Evolutionary conservation across 345 rosid species (phyloP).

Genomic region (Gossypium arboreum): DNA sequence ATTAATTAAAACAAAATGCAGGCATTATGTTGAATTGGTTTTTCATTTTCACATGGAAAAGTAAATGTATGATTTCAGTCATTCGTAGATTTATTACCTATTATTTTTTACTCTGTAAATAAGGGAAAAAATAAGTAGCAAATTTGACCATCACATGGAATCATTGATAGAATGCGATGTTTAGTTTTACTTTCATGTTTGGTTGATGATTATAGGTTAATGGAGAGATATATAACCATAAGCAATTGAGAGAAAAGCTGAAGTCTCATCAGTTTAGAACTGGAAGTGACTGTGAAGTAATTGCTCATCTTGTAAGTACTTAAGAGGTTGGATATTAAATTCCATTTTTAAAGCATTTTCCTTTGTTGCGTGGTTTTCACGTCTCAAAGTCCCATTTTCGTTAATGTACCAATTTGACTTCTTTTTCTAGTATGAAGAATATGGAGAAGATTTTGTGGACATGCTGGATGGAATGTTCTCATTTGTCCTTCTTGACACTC

Average conservation of each 20-base stretch:
- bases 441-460: slow-evolving; percentile 66
- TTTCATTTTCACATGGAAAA: neutral
- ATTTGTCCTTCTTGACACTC: slow-evolving; percentile 73
- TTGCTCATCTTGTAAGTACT: slow-evolving; percentile 77
- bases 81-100: neutral
- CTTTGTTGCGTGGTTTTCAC: neutral
- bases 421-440: slow-evolving; percentile 62
- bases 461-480: slow-evolving; percentile 91
- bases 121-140: neutral
- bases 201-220: slow-evolving; percentile 50
- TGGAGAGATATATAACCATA: slow-evolving; percentile 89
- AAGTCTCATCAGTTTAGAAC: slow-evolving; percentile 65
- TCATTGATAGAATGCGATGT: neutral
- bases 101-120: neutral
- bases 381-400: neutral
- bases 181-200: neutral
- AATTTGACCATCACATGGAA: neutral
- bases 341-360: neutral
- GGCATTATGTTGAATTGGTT: neutral
- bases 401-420: neutral
- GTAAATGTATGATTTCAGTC: neutral
- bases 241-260: slow-evolving; percentile 48
- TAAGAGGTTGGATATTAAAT: slow-evolving; percentile 11
- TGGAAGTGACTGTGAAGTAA: slow-evolving; percentile 88
- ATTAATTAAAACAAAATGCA: neutral